These are phyloP conservation scores for Gamsiella multidivaricata DNA, from an alignment of 192 early-diverging fungal genomes.

Conservation along the genomic window DNA sequence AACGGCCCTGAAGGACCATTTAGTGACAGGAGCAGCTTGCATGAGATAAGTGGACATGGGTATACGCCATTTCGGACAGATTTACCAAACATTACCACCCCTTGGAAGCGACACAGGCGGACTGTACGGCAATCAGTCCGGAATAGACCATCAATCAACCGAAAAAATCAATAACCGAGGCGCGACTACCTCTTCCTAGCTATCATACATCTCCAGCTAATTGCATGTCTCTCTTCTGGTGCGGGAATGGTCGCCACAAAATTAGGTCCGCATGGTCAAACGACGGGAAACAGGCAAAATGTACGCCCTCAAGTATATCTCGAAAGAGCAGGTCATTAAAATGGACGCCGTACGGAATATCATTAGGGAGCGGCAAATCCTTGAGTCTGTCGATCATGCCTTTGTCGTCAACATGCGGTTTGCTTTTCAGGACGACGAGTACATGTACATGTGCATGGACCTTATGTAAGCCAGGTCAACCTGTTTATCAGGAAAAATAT, in stretches of 20 bases:
- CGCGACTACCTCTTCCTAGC: too few relatives aligned
- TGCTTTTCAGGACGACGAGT: slow-evolving; percentile 92
- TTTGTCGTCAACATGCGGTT: slow-evolving; percentile 82
- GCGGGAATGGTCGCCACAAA: neutral
- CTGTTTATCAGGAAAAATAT: too few relatives aligned
- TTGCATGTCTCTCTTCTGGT: too few relatives aligned
- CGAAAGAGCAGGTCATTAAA: slow-evolving; percentile 84
- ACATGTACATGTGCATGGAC: slow-evolving; percentile 91
- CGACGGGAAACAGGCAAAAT: slow-evolving; percentile 74
- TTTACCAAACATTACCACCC: too few relatives aligned
- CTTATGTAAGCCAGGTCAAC: slow-evolving; percentile 69
- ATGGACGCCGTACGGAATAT: slow-evolving; percentile 90
- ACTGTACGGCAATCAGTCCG: too few relatives aligned
- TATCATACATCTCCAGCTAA: neutral
- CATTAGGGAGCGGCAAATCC: slow-evolving; percentile 77
- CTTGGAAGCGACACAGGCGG: too few relatives aligned
- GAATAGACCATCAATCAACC: too few relatives aligned
- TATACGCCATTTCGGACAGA: too few relatives aligned
- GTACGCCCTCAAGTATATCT: slow-evolving; percentile 92
- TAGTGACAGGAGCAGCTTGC: too few relatives aligned
- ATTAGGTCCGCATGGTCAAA: slow-evolving; percentile 85
- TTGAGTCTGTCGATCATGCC: slow-evolving; percentile 82
- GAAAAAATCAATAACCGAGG: too few relatives aligned
- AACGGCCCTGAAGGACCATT: too few relatives aligned
- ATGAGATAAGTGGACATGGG: too few relatives aligned